Evolutionary conservation across 768 basidiomycete species (phyloP).

Genomic region (Russula compacta): DNA sequence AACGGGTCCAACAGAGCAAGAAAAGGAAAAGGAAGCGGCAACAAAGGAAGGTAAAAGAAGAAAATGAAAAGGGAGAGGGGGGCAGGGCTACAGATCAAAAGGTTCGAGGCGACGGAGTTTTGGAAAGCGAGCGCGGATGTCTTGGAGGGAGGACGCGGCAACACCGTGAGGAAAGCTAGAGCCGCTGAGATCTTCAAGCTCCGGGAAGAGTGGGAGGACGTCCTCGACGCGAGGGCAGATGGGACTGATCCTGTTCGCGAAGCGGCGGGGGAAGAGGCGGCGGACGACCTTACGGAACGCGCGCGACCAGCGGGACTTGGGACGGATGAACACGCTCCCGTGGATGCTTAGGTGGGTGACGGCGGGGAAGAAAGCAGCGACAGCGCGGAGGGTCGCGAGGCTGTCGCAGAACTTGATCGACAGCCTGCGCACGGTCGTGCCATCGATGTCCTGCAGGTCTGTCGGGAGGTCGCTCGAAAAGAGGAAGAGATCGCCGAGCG

Average conservation of each 20-base stretch:
- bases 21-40: neutral
- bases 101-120: conserved; percentile 17
- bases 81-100: neutral
- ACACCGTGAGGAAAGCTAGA: conserved; percentile 13
- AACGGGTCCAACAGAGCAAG: neutral
- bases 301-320: conserved; percentile 9
- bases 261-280: conserved; percentile 3
- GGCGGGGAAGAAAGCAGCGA: conserved; percentile 12
- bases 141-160: conserved; percentile 10
- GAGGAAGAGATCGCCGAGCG: conserved; percentile 16
- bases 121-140: conserved; percentile 14
- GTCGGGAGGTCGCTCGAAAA: conserved; percentile 14
- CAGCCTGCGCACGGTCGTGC: conserved; percentile 5
- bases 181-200: conserved; percentile 15
- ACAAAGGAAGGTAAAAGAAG: neutral
- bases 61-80: neutral
- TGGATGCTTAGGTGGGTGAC: conserved; percentile 15
- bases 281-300: conserved; percentile 4
- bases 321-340: conserved; percentile 10
- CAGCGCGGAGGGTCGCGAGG: conserved; percentile 13
- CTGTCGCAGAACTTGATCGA: conserved; percentile 18
- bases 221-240: conserved; percentile 13
- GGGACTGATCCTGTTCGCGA: conserved; percentile 10
- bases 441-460: conserved; percentile 11
- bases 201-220: conserved; percentile 16